Evolutionary conservation across 768 basidiomycete genomes (phyloP).

Genomic region (Trametes meyenii): DNA sequence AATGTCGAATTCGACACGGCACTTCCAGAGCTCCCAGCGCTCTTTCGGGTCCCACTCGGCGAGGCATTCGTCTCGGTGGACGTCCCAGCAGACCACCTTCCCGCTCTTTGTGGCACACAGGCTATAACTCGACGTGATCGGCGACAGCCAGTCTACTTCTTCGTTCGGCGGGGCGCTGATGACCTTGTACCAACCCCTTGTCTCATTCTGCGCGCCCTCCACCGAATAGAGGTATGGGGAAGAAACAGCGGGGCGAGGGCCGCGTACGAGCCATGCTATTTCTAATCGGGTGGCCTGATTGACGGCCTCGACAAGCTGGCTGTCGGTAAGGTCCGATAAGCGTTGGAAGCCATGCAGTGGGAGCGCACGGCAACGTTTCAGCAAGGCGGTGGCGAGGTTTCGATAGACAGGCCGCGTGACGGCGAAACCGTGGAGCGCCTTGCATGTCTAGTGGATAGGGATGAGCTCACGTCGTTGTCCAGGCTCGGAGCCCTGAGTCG

Average conservation of each 20-base stretch:
- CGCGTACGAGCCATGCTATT: conserved; percentile 59
- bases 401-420: conserved; percentile 71
- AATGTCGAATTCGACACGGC: conserved; percentile 74
- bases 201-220: conserved; percentile 19
- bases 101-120: conserved; percentile 79
- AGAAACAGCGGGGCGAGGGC: conserved; percentile 52
- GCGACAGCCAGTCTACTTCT: conserved; percentile 77
- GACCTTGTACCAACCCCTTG: conserved; percentile 61
- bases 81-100: conserved; percentile 78
- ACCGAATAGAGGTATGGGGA: conserved; percentile 29
- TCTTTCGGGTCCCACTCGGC: conserved; percentile 69
- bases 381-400: conserved; percentile 60
- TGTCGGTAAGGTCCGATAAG: conserved; percentile 64
- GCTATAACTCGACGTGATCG: conserved; percentile 74
- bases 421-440: conserved; percentile 59
- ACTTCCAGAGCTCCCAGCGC: conserved; percentile 78
- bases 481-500: too few species aligned
- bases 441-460: conserved; percentile 46
- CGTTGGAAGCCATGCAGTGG: conserved; percentile 73
- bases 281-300: conserved; percentile 66
- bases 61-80: conserved; percentile 59
- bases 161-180: conserved; percentile 68
- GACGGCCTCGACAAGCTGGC: conserved; percentile 62
- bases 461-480: not conserved
- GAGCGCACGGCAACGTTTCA: conserved; percentile 67